Evolutionary conservation across 306 rosid species (phyloP), one percentile per base, ranked within the genome.

Genomic region (Hylodesmum podocarpum): DNA sequence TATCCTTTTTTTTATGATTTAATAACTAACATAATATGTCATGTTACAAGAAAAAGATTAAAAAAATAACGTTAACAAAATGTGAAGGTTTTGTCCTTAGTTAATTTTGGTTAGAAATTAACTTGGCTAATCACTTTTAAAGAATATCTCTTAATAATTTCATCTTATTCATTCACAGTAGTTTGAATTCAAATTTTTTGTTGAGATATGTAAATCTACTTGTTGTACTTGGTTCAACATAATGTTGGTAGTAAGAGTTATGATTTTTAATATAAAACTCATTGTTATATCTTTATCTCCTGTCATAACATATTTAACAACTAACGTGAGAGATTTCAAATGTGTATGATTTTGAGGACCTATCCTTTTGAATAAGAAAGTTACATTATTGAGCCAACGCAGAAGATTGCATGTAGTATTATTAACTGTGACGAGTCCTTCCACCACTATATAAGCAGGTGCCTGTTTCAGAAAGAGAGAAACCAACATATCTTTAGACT

Each of bases 381-480:
- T 54, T 8, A 33, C 41, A 39, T 44, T 34, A 72, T 47, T 70
- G 58, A 51, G n/a, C 39, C 66, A 39, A 28, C 40, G 14, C 46
- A 49, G 39, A 71, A 70, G 58, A 28, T 65, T 73, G 62, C 75
- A 80, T 24, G 76, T 6, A 36, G 34, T n/a, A 3, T 40, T n/a
- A 3, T 40, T 44, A 22, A 68, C 29, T 27, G 4, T 13, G 31
- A 4, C 8, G 65, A 47, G 15, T 25, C 6, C 31, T 29, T 59
- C 22, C 3, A 74, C 37, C 57, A 46, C 49, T 76, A 80, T 66
- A 84, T 71, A 84, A 65, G 57, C 58, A 76, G 28, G 67, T 15
- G 11, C 22, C n/a, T n/a, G n/a, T n/a, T n/a, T n/a, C 25, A 70
- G 33, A 47, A 33, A 58, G 40, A 58, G 25, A 53, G 19, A 43